phyloP scores from a whole-genome alignment of 1,284 basidiomycete species.

The Amylostereum areolatum region DNA sequence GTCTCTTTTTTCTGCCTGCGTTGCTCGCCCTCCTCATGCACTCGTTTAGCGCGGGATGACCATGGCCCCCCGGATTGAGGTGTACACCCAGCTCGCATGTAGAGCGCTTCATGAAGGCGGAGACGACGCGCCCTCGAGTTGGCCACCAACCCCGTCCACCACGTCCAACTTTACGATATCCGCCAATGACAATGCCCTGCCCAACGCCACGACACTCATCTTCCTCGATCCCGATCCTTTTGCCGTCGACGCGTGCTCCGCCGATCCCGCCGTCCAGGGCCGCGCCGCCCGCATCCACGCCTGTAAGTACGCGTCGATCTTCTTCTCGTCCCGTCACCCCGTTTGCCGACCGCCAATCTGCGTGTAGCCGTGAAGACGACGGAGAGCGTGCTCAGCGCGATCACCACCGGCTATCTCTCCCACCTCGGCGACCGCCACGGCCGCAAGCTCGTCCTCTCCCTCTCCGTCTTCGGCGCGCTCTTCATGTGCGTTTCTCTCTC shows the following conservation, averaged over 20 bases:
- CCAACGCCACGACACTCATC: too few species aligned
- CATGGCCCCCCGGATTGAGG: conserved; percentile 14
- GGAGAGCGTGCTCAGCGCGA: conserved; percentile 43
- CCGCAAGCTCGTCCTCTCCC: conserved; percentile 36
- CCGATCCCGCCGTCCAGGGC: conserved; percentile 12
- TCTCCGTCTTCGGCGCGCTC: conserved; percentile 38
- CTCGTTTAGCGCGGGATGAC: conserved; percentile 13
- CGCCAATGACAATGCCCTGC: background rate
- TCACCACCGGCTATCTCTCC: conserved; percentile 48
- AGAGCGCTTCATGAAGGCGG: conserved; percentile 7
- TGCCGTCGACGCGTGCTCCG: conserved; percentile 7
- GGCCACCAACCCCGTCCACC: background rate
- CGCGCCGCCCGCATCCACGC: conserved; percentile 40
- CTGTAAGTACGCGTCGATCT: conserved; percentile 20
- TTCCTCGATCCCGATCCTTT: background rate
- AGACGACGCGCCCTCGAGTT: background rate
- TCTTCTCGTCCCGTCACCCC: background rate
- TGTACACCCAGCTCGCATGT: conserved; percentile 14
- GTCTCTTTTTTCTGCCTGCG: background rate
- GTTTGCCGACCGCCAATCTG: conserved; percentile 4
- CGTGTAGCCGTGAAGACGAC: conserved; percentile 36
- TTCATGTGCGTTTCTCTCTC: conserved; percentile 28
- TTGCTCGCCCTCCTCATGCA: background rate
- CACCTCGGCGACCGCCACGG: conserved; percentile 40
- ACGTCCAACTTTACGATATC: conserved; percentile 6